Percentiles rank a stretch among this genome's conserved stretches.
Evolutionary conservation across 23 red algal genomes (phyloP).

Genomic region (Gracilaria caudata): DNA sequence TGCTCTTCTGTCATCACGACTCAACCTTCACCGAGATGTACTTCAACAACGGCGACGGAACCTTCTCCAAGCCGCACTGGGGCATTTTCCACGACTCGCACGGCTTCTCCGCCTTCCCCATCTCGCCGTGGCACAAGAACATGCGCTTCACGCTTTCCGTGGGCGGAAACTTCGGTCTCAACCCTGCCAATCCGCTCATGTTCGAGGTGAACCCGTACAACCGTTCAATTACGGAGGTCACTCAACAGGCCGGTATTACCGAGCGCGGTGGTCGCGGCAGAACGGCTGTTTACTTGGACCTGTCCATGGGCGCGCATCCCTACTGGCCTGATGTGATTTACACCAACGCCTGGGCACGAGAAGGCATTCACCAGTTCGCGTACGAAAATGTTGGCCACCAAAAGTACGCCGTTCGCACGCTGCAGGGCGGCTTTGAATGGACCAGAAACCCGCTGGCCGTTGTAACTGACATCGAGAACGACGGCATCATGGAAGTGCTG

Average conservation of each 20-base stretch:
- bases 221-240: slow-evolving; percentile 31
- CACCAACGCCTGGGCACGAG: slow-evolving; percentile 4
- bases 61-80: background rate
- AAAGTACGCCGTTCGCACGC: background rate
- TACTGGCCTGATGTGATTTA: slow-evolving; percentile 32
- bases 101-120: slow-evolving; percentile 15
- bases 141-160: slow-evolving; percentile 31
- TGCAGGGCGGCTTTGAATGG: slow-evolving; percentile 9
- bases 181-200: slow-evolving; percentile 27
- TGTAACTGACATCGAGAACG: slow-evolving; percentile 31
- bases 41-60: slow-evolving; percentile 17
- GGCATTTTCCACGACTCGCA: slow-evolving; percentile 15
- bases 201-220: slow-evolving; percentile 1
- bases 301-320: slow-evolving; percentile 12
- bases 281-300: slow-evolving; percentile 25
- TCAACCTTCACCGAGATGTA: slow-evolving; percentile 17
- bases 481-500: slow-evolving; percentile 38
- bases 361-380: slow-evolving; percentile 31
- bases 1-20: slow-evolving; percentile 37
- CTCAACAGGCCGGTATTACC: background rate
- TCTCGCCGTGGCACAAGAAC: slow-evolving; percentile 7
- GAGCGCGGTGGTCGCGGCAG: slow-evolving; percentile 7
- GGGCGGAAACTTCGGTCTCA: slow-evolving; percentile 21
- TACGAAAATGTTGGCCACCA: slow-evolving; percentile 33
- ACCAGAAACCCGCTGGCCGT: background rate